Evolutionary conservation across 768 basidiomycete genomes (phyloP).

Genomic region (Vishniacozyma victoriae): DNA sequence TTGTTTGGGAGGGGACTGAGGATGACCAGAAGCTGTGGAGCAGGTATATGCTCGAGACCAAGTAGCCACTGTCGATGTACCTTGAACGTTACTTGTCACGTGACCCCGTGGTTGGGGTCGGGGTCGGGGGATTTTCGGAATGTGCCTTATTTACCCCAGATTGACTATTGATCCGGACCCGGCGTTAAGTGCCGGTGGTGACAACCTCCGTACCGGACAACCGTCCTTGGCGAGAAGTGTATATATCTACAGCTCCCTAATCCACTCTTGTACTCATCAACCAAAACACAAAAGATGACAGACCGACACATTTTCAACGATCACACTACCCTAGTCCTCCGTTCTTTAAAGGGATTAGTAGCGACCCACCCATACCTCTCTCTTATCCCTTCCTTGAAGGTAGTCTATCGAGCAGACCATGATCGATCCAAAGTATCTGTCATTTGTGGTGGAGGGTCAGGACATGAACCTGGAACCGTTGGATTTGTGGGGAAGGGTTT

Average conservation of each 20-base stretch:
- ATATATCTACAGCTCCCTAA: not conserved
- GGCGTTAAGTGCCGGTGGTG: too few species aligned
- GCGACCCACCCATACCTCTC: slow-evolving; percentile 36
- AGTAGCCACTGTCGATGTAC: too few species aligned
- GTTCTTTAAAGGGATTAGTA: slow-evolving; percentile 35
- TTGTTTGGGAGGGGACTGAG: slow-evolving; percentile 69
- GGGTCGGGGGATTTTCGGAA: too few species aligned
- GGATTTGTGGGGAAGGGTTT: slow-evolving; percentile 38
- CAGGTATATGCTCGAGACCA: slow-evolving; percentile 60
- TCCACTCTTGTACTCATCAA: not conserved
- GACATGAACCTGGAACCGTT: slow-evolving; percentile 42
- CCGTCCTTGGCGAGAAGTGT: too few species aligned
- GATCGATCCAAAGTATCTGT: slow-evolving; percentile 36
- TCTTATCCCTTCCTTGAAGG: slow-evolving; percentile 41
- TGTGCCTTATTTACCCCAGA: too few species aligned
- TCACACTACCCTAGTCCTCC: slow-evolving; percentile 36
- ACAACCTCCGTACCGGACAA: too few species aligned
- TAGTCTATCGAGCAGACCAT: slow-evolving; percentile 39
- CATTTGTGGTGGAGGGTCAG: slow-evolving; percentile 41
- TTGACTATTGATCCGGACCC: too few species aligned
- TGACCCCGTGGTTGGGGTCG: too few species aligned
- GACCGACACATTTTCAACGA: slow-evolving; percentile 42
- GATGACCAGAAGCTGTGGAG: slow-evolving; percentile 68
- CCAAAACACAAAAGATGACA: slow-evolving; percentile 19
- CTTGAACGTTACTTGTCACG: too few species aligned